Base-by-base conservation (phyloP, 176 grass and related monocot genomes). In the Areca catechu region DNA sequence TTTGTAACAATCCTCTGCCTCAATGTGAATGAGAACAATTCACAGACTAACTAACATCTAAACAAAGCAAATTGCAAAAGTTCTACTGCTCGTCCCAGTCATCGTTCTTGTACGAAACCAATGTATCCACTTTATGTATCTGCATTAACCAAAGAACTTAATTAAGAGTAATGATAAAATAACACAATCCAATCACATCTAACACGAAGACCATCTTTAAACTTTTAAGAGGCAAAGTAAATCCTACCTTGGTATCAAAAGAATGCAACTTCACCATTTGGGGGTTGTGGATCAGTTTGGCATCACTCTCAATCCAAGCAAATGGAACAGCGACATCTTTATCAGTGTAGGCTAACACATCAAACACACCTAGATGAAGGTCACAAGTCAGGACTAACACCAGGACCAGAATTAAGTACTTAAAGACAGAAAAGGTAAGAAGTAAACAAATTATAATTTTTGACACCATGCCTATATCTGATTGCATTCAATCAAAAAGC, bases 251-350 rank as follows among this genome's bases (percentile, higher is more conserved):
- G 5, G 93, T 98, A 82, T 98, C 93, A 49, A 98, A 98, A 0
- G 93, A 92, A 50, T 98, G 93, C 5, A 98, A 67, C 58, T 89
- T 98, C n/a, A 98, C 87, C 87, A 98, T 98, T 67, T 98, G 93
- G 16, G 93, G 93, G 18, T 98, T 89, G 48, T 72, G 53, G 62
- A 98, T 98, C 57, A 98, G 84, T 64, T 92, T 98, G 51, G 93
- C 87, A 67, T 98, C 93, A 16, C 93, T 98, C 68, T 98, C 93
- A 6, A 98, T 70, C 93, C 87, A 98, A 75, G 86, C 76, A 52
- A 90, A 74, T 4, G 87, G 93, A 10, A 79, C 81, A 4, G 73
- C 71, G 4, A 86, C 81, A 28, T 98, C 93, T 19, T 60, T 78
- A 64, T 98, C 93, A 49, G 93, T 98, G 78, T 98, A 98, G 37